Conservation (phyloP, 2,329 filamentous ascomycete species). For the Colletotrichum incanum region DNA sequence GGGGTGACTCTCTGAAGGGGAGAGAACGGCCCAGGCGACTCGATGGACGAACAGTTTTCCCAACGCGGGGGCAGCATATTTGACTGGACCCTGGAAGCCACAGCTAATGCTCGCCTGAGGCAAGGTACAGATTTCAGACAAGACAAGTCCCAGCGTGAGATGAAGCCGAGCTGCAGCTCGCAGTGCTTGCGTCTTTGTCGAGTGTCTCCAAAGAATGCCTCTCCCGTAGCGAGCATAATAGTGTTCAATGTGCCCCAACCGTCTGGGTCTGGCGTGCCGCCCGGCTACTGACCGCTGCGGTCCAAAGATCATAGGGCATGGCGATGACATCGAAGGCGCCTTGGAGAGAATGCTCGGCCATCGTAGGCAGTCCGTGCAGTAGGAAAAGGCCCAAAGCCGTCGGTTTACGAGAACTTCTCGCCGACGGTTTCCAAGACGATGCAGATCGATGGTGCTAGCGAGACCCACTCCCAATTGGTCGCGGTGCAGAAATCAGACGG, state of each 20-base stretch:
- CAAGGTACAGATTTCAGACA: conserved; percentile 4
- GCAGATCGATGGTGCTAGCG: conserved; percentile 32
- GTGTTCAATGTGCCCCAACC: not conserved
- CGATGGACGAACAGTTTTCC: conserved; percentile 20
- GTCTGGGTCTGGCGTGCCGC: not conserved
- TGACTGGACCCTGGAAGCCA: conserved; percentile 32
- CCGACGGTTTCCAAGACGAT: conserved; percentile 16
- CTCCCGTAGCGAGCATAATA: not conserved
- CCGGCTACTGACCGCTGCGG: not conserved
- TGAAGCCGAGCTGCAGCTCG: not conserved
- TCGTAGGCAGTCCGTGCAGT: not conserved
- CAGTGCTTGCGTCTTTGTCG: not conserved
- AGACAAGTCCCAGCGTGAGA: not conserved
- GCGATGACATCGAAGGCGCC: conserved; percentile 5
- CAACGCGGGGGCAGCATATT: conserved; percentile 23
- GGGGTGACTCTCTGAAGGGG: not conserved
- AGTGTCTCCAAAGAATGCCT: not conserved
- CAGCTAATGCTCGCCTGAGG: not conserved
- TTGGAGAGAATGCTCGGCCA: conserved; percentile 1
- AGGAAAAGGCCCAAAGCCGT: conserved; percentile 10
- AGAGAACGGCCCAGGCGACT: not conserved
- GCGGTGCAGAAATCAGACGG: conserved; percentile 28
- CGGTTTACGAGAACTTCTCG: conserved; percentile 40
- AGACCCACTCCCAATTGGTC: conserved; percentile 34
- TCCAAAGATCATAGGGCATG: not conserved